Conservation (phyloP, 2,329 filamentous ascomycete genomes). For the Microascus cirrosus region DNA sequence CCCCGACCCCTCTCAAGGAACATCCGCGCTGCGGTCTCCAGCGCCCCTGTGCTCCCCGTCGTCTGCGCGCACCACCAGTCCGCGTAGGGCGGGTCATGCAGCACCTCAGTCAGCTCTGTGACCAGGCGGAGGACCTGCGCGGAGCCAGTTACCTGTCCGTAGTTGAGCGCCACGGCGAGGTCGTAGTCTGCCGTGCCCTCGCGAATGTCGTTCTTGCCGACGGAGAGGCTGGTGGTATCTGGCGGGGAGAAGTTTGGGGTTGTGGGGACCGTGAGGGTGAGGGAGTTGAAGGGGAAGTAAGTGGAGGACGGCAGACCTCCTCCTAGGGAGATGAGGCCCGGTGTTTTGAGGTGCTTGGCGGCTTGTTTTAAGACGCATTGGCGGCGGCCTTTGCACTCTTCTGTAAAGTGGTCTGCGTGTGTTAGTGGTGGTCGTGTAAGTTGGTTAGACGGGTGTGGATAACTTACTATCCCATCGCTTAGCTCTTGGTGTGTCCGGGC, state of each 20-base stretch:
- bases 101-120: constrained; percentile 89
- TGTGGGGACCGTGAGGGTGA: constrained; percentile 61
- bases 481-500: constrained; percentile 56
- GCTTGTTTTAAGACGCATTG: constrained; percentile 73
- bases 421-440: constrained; percentile 4
- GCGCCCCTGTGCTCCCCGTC: constrained; percentile 73
- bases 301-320: constrained; percentile 82
- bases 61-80: constrained; percentile 84
- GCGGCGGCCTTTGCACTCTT: constrained; percentile 48
- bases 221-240: constrained; percentile 57
- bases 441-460: not conserved
- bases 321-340: constrained; percentile 82
- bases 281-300: constrained; percentile 81
- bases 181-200: constrained; percentile 39
- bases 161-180: constrained; percentile 83
- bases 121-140: constrained; percentile 83
- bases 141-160: constrained; percentile 76
- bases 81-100: constrained; percentile 74
- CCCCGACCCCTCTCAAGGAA: constrained; percentile 58
- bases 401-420: constrained; percentile 41
- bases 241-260: constrained; percentile 50
- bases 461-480: constrained; percentile 75
- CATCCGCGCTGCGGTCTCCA: constrained; percentile 77
- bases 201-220: constrained; percentile 68
- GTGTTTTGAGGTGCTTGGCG: constrained; percentile 66